These are phyloP conservation scores for Microbotryum intermedium DNA, from an alignment of 1,284 basidiomycete genomes.

Conservation along the genomic window DNA sequence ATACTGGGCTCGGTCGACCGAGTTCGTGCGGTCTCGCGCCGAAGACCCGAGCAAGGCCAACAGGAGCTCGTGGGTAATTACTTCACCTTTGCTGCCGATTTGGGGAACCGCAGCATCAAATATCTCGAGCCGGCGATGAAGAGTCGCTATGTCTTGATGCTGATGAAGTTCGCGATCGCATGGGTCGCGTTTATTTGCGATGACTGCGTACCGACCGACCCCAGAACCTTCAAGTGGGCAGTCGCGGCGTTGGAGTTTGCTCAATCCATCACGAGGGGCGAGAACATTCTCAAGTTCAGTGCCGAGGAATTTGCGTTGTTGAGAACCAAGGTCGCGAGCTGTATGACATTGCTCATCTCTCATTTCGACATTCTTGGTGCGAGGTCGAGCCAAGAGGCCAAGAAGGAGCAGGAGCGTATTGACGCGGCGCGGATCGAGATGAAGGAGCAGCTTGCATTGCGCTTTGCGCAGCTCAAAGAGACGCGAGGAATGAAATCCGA, in stretches of 20 bases:
- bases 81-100: conserved; percentile 88
- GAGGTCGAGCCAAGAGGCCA: conserved; percentile 76
- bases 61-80: conserved; percentile 86
- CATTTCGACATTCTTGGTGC: conserved; percentile 98
- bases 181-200: conserved; percentile 99
- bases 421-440: conserved; percentile 49
- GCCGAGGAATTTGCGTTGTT: conserved; percentile 82
- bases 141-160: conserved; percentile 66
- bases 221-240: conserved; percentile 97
- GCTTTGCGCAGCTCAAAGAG: conserved; percentile 23
- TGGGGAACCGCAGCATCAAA: conserved; percentile 76
- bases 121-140: conserved; percentile 69
- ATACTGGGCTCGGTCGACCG: conserved; percentile 84
- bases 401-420: conserved; percentile 73
- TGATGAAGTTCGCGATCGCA: conserved; percentile 81
- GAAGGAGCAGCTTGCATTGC: conserved; percentile 41
- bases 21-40: conserved; percentile 47
- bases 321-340: conserved; percentile 84
- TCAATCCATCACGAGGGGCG: conserved; percentile 76
- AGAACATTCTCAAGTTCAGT: conserved; percentile 81
- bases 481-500: not conserved
- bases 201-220: conserved; percentile 91
- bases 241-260: conserved; percentile 94
- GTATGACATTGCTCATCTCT: conserved; percentile 90
- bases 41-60: conserved; percentile 50